These are phyloP conservation scores for Betula pendula DNA, from an alignment of 306 rosid genomes.

Conservation along the genomic window DNA sequence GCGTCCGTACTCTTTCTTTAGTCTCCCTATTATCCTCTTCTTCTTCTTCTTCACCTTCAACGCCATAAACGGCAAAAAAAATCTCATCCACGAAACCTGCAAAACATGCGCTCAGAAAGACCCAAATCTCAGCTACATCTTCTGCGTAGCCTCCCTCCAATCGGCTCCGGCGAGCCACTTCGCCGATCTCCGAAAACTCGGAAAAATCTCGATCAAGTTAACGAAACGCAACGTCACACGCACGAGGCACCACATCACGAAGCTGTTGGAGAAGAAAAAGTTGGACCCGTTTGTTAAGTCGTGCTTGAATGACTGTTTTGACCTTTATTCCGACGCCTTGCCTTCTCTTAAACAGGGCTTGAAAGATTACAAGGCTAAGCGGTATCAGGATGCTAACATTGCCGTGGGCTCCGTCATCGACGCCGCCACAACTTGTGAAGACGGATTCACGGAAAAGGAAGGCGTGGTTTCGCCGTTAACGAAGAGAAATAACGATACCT, in stretches of 20 bases:
- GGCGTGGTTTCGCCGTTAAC: slow-evolving; percentile 51
- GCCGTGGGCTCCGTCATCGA: slow-evolving; percentile 52
- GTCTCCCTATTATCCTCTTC: slow-evolving; percentile 25
- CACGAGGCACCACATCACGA: slow-evolving; percentile 39
- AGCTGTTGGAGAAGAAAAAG: slow-evolving; percentile 36
- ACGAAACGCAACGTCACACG: slow-evolving; percentile 42
- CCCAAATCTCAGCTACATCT: slow-evolving; percentile 66
- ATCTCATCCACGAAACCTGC: slow-evolving; percentile 59
- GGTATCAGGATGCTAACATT: slow-evolving; percentile 45
- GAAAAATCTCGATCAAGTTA: slow-evolving; percentile 50
- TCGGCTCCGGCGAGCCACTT: slow-evolving; percentile 28
- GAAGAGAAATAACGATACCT: slow-evolving; percentile 48
- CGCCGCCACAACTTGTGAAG: slow-evolving; percentile 69
- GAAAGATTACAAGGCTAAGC: slow-evolving; percentile 44
- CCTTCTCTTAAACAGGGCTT: slow-evolving; percentile 39
- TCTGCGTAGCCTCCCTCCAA: slow-evolving; percentile 54
- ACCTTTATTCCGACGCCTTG: slow-evolving; percentile 48
- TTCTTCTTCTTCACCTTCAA: slow-evolving; percentile 13
- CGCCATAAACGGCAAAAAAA: slow-evolving; percentile 18
- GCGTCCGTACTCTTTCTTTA: slow-evolving; percentile 15
- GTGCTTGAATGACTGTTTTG: slow-evolving; percentile 60
- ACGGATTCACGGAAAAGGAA: slow-evolving; percentile 53
- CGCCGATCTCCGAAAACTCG: slow-evolving; percentile 43
- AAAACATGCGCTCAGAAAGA: slow-evolving; percentile 44
- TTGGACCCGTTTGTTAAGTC: slow-evolving; percentile 25